Evolutionary conservation across 345 rosid genomes (phyloP).

Genomic region (Luvunga scandens): DNA sequence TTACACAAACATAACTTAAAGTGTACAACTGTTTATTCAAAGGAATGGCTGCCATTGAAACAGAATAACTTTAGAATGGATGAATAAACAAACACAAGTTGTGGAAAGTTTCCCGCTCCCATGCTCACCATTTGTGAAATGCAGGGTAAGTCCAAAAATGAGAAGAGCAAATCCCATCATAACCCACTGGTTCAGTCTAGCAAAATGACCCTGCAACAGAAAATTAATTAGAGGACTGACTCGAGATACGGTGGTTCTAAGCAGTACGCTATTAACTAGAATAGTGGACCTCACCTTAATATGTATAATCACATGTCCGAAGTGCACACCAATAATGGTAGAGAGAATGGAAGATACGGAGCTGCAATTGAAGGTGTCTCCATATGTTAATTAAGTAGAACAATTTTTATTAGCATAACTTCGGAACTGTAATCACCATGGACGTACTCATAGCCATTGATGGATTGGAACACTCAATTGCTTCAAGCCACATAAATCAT

Average conservation of each 20-base stretch:
- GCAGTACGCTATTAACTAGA: neutral
- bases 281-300: slow-evolving; percentile 45
- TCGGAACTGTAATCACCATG: neutral
- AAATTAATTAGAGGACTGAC: slow-evolving; percentile 8
- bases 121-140: slow-evolving; percentile 65
- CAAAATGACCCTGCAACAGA: slow-evolving; percentile 49
- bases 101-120: neutral
- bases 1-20: slow-evolving; percentile 77
- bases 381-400: neutral
- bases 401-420: neutral
- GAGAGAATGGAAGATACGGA: slow-evolving; percentile 78
- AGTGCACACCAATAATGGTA: slow-evolving; percentile 76
- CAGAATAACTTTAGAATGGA: neutral
- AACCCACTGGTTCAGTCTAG: slow-evolving; percentile 77
- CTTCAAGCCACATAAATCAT: neutral
- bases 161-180: slow-evolving; percentile 57
- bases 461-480: neutral
- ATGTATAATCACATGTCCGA: slow-evolving; percentile 74
- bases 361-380: slow-evolving; percentile 42
- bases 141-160: slow-evolving; percentile 55
- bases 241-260: neutral
- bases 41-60: slow-evolving; percentile 59
- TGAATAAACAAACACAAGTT: neutral
- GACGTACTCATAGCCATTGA: neutral
- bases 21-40: slow-evolving; percentile 79